phyloP scores from a whole-genome alignment of 129 eudicot genomes.

The Calendula officinalis region DNA sequence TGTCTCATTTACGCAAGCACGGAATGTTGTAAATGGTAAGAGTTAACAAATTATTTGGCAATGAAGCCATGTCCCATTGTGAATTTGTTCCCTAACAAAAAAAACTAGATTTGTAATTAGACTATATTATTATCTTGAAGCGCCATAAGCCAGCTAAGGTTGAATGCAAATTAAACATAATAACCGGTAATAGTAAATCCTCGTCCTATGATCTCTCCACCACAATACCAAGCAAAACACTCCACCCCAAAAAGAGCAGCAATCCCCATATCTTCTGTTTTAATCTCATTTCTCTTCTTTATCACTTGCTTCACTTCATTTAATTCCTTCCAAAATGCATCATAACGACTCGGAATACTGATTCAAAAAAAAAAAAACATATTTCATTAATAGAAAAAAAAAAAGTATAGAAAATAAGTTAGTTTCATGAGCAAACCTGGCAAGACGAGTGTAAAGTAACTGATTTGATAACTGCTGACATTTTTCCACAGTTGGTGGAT shows the following conservation, averaged over 20 bases:
- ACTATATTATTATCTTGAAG: too few species aligned
- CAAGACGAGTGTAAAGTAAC: conserved; percentile 43
- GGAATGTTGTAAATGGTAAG: too few species aligned
- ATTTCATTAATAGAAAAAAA: too few species aligned
- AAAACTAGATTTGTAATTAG: too few species aligned
- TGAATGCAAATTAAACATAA: not conserved
- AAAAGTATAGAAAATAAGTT: not conserved
- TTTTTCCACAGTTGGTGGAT: conserved; percentile 39
- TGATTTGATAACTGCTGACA: conserved; percentile 37
- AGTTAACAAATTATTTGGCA: too few species aligned
- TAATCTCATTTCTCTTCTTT: conserved; percentile 52
- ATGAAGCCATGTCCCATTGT: too few species aligned
- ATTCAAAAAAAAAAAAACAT: not conserved
- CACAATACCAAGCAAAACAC: conserved; percentile 62
- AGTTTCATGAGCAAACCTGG: conserved; percentile 26
- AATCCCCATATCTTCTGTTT: conserved; percentile 56
- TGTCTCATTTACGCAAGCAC: too few species aligned
- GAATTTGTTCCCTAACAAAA: too few species aligned
- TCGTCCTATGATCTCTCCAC: conserved; percentile 65
- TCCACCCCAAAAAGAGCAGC: conserved; percentile 60
- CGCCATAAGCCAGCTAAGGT: too few species aligned
- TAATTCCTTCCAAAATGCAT: conserved; percentile 64
- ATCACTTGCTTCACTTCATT: conserved; percentile 45
- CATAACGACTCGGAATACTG: conserved; percentile 41
- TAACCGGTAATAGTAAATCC: conserved; percentile 58